A percentile compares a stretch with the other conserved stretches of the same genome.
Evolutionary conservation across 768 basidiomycete species (phyloP).

Genomic region (Agrocybe praecox): DNA sequence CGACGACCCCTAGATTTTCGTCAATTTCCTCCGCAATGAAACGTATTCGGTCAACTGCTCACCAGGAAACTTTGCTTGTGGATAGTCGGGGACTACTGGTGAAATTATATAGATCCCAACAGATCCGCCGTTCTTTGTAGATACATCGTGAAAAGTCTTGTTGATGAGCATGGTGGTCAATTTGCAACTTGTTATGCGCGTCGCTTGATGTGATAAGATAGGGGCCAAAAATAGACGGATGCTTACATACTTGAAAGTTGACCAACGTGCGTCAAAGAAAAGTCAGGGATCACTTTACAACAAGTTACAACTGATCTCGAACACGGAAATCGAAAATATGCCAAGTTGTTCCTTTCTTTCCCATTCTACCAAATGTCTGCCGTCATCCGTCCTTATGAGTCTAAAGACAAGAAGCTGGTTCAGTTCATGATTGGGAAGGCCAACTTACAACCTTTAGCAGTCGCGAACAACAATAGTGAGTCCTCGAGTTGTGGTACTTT

Average conservation of each 20-base stretch:
- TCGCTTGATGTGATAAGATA: conserved; percentile 8
- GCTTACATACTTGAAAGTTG: conserved; percentile 1
- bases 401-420: conserved; percentile 59
- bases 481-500: conserved; percentile 1
- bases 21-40: not conserved
- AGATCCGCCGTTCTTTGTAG: conserved; percentile 61
- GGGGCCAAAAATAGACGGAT: conserved; percentile 5
- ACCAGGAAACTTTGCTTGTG: conserved; percentile 92
- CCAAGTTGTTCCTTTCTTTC: conserved; percentile 7
- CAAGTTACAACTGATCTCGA: too few species aligned
- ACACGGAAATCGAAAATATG: not conserved
- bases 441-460: conserved; percentile 66
- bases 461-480: conserved; percentile 65
- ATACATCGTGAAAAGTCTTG: conserved; percentile 77
- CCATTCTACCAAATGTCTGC: conserved; percentile 37
- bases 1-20: conserved; percentile 64
- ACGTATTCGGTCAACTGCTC: conserved; percentile 3
- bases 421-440: conserved; percentile 67
- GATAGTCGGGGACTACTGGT: conserved; percentile 79
- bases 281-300: too few species aligned
- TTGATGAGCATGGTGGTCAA: conserved; percentile 72
- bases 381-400: conserved; percentile 53
- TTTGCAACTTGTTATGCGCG: conserved; percentile 2
- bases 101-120: conserved; percentile 85
- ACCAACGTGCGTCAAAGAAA: conserved; percentile 14